Conservation (phyloP, 345 rosid species). For the Adansonia digitata region DNA sequence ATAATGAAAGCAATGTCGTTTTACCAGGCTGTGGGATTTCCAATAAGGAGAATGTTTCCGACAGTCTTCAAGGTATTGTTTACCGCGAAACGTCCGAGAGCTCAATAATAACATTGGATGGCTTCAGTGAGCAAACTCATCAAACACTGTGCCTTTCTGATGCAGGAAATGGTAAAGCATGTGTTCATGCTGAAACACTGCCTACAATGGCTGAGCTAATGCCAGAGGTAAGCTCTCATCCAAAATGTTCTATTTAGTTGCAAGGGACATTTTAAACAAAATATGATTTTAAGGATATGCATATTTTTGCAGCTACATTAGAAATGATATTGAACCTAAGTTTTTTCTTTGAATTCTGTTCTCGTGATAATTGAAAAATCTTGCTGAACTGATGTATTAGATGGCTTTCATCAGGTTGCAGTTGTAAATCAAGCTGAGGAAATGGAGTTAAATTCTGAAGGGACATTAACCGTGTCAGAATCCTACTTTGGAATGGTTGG, state of each 20-base stretch:
- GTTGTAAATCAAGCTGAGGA: slow-evolving; percentile 20
- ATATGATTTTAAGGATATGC: not conserved
- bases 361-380: slow-evolving; percentile 5
- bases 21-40: slow-evolving; percentile 20
- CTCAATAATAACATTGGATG: slow-evolving; percentile 24
- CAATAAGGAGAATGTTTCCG: slow-evolving; percentile 27
- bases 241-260: slow-evolving; percentile 8
- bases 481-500: slow-evolving; percentile 18
- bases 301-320: not conserved
- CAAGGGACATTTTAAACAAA: slow-evolving; percentile 1
- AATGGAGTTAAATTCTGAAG: slow-evolving; percentile 18
- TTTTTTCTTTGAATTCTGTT: slow-evolving; percentile 1
- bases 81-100: slow-evolving; percentile 31
- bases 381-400: slow-evolving; percentile 25
- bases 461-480: slow-evolving; percentile 15
- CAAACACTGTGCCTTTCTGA: slow-evolving; percentile 28
- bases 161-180: slow-evolving; percentile 30
- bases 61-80: slow-evolving; percentile 25
- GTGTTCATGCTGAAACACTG: slow-evolving; percentile 20
- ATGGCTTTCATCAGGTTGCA: slow-evolving; percentile 37
- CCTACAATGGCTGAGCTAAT: slow-evolving; percentile 17
- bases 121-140: slow-evolving; percentile 27
- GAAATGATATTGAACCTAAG: slow-evolving; percentile 4
- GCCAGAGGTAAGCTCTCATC: slow-evolving; percentile 36
- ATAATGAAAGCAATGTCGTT: slow-evolving; percentile 25